A percentile compares a stretch with the other conserved stretches of the same genome.
phyloP scores from a whole-genome alignment of 768 basidiomycete genomes.

The Termitomyces eurrhizus region DNA sequence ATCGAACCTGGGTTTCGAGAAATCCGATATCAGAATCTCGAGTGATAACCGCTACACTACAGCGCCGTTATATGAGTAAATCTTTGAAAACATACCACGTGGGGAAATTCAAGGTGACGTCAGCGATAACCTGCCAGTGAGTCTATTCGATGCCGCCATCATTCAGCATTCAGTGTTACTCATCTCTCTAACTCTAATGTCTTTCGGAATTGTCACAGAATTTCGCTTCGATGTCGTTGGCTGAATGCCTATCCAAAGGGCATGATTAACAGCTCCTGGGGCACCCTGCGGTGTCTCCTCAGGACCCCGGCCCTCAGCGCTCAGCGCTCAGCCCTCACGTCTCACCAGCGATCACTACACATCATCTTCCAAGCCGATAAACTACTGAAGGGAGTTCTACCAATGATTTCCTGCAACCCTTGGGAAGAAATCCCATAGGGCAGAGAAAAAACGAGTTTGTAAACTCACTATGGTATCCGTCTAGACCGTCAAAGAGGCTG shows the following conservation, averaged over 20 bases:
- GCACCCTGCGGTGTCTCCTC: background rate
- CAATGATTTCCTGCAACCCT: too few relatives aligned
- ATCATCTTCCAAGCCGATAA: too few relatives aligned
- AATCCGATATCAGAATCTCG: conserved; percentile 2
- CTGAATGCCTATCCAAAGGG: background rate
- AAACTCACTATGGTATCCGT: too few relatives aligned
- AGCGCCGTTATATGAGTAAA: background rate
- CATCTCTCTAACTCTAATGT: background rate
- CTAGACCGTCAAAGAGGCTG: too few relatives aligned
- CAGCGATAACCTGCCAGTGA: too few relatives aligned
- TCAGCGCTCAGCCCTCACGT: background rate
- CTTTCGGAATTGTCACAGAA: background rate
- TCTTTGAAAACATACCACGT: too few relatives aligned
- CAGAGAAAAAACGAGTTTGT: too few relatives aligned
- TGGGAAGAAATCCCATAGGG: too few relatives aligned
- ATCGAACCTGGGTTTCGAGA: conserved; percentile 10
- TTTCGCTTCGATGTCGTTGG: background rate
- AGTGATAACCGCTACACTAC: conserved; percentile 14
- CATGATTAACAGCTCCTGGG: background rate
- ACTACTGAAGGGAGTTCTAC: too few relatives aligned
- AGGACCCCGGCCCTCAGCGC: too few relatives aligned
- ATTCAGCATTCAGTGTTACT: background rate
- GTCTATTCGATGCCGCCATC: too few relatives aligned
- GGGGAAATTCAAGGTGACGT: too few relatives aligned
- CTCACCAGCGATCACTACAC: background rate